phyloP scores from a whole-genome alignment of 345 rosid species.

The Acer yangbiense region DNA sequence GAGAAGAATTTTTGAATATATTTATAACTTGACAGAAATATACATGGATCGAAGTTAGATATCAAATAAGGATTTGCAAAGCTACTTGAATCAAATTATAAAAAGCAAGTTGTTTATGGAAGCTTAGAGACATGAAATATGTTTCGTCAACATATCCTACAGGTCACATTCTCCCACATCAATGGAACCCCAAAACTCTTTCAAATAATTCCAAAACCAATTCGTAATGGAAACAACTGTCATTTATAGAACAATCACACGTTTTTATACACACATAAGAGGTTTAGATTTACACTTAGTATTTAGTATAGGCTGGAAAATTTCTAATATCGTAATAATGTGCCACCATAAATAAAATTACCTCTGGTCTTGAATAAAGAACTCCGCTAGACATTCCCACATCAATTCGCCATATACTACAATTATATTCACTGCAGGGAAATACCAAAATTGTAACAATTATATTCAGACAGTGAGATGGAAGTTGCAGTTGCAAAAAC shows the following conservation, averaged over 20 bases:
- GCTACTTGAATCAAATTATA: neutral
- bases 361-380: conserved; percentile 92
- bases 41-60: neutral
- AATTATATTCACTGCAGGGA: conserved; percentile 64
- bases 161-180: neutral
- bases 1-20: neutral
- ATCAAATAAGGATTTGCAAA: neutral
- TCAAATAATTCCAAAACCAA: neutral
- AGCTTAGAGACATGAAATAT: neutral
- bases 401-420: conserved; percentile 87
- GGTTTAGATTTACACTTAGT: neutral
- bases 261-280: neutral
- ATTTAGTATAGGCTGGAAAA: neutral
- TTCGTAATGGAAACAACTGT: neutral
- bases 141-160: neutral
- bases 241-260: too few species aligned
- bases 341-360: conserved; percentile 24
- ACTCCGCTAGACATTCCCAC: conserved; percentile 99
- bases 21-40: neutral
- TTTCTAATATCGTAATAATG: neutral
- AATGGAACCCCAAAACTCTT: neutral
- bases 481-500: neutral
- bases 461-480: neutral
- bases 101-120: neutral
- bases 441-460: conserved; percentile 4